Evolutionary conservation across 2,329 filamentous ascomycete genomes (phyloP).

Genomic region (Ascochyta viciae-villosae): DNA sequence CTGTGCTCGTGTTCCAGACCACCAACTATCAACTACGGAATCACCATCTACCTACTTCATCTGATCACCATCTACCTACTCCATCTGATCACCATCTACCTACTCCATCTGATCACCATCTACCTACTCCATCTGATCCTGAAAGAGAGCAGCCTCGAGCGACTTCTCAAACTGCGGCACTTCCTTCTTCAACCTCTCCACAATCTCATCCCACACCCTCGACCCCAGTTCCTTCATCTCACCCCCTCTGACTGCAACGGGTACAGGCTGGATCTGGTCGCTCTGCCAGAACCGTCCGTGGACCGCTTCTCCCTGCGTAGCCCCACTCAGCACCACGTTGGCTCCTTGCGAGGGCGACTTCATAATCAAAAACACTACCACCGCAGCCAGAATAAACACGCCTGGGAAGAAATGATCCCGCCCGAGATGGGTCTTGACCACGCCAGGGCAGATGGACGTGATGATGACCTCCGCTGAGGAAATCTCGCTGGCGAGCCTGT

Average conservation of each 20-base stretch:
- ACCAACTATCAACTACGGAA: neutral
- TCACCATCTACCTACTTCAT: no score
- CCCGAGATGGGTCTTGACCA: constrained; percentile 39
- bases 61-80: neutral
- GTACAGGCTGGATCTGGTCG: constrained; percentile 41
- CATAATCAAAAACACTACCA: constrained; percentile 33
- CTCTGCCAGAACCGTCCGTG: constrained; percentile 49
- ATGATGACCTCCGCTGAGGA: constrained; percentile 43
- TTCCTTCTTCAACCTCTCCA: constrained; percentile 40
- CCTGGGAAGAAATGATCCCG: constrained; percentile 42
- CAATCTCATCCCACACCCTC: constrained; percentile 45
- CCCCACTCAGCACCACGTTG: constrained; percentile 43
- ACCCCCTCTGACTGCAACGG: constrained; percentile 37
- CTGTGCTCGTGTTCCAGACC: constrained; percentile 12
- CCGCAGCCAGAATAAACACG: constrained; percentile 29
- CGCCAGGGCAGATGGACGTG: constrained; percentile 47
- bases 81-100: neutral
- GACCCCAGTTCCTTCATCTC: constrained; percentile 40
- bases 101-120: neutral
- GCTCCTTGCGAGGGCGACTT: constrained; percentile 39
- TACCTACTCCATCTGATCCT: neutral
- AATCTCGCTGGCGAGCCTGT: constrained; percentile 35
- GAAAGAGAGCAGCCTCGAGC: neutral
- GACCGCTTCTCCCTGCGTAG: constrained; percentile 40
- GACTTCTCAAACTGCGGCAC: constrained; percentile 27